Conservation (phyloP, 1,284 basidiomycete species). For the Rhodofomes roseus region DNA sequence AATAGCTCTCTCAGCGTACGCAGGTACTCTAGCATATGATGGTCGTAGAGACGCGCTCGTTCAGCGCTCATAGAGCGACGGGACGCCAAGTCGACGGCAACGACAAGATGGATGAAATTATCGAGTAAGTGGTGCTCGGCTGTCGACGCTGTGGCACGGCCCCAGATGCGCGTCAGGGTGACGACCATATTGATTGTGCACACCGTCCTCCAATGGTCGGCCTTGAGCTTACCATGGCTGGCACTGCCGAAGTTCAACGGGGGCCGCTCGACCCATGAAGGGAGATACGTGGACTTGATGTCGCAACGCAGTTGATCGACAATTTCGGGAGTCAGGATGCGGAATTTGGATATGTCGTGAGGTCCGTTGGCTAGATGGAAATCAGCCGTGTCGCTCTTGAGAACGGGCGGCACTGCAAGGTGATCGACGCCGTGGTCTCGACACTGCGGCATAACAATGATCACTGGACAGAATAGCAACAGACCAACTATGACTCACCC, state of each 20-base stretch:
- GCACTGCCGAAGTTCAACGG: slow-evolving; percentile 30
- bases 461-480: too few species aligned
- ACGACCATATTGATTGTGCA: slow-evolving; percentile 29
- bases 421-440: too few species aligned
- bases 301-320: background rate
- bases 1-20: too few species aligned
- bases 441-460: too few species aligned
- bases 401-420: background rate
- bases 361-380: background rate
- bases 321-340: background rate
- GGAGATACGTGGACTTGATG: slow-evolving; percentile 22
- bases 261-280: slow-evolving; percentile 27
- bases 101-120: background rate
- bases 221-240: slow-evolving; percentile 30
- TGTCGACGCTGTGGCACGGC: background rate
- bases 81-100: background rate
- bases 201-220: slow-evolving; percentile 34
- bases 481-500: too few species aligned
- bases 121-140: background rate
- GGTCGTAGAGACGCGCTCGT: too few species aligned
- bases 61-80: too few species aligned
- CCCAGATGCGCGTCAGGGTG: slow-evolving; percentile 29
- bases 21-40: too few species aligned
- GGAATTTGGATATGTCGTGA: background rate
- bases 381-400: background rate